A percentile compares a stretch with the other conserved stretches of the same genome.
These are phyloP conservation scores for Chytridium lagenaria DNA, from an alignment of 371 early-diverging fungal genomes.

Conservation along the genomic window DNA sequence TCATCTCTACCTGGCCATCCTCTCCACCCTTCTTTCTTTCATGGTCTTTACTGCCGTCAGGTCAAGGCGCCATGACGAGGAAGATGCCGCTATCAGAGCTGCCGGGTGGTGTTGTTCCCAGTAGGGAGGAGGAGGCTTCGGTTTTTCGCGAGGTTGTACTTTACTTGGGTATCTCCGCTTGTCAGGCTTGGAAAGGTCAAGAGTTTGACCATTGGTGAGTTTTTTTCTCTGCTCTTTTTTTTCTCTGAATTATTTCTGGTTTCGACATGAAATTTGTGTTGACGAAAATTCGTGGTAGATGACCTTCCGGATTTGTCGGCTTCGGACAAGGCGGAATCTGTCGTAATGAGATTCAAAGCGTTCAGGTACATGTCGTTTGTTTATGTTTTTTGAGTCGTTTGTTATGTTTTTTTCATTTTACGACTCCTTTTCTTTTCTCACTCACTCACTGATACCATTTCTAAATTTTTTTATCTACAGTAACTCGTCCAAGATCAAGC, in stretches of 20 bases:
- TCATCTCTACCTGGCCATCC: not conserved
- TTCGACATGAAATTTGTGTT: too few species aligned
- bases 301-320: conserved; percentile 51
- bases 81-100: not conserved
- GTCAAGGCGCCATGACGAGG: not conserved
- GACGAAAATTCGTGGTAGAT: too few species aligned
- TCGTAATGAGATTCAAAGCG: conserved; percentile 17
- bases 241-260: not conserved
- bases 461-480: not conserved
- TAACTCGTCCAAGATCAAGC: not conserved
- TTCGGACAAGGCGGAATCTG: conserved; percentile 27
- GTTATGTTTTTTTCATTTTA: not conserved
- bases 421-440: not conserved
- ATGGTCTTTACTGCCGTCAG: not conserved
- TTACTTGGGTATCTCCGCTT: conserved; percentile 34
- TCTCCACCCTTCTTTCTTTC: not conserved
- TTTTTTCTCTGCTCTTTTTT: not conserved
- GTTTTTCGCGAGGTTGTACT: conserved; percentile 19
- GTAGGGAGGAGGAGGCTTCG: conserved; percentile 8
- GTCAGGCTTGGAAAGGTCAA: conserved; percentile 57
- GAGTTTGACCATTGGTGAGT: conserved; percentile 53
- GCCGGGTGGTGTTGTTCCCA: not conserved
- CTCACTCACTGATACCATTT: not conserved
- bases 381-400: not conserved
- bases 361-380: conserved; percentile 4